Evolutionary conservation across 768 basidiomycete genomes (phyloP).

Genomic region (Auriscalpium orientale): DNA sequence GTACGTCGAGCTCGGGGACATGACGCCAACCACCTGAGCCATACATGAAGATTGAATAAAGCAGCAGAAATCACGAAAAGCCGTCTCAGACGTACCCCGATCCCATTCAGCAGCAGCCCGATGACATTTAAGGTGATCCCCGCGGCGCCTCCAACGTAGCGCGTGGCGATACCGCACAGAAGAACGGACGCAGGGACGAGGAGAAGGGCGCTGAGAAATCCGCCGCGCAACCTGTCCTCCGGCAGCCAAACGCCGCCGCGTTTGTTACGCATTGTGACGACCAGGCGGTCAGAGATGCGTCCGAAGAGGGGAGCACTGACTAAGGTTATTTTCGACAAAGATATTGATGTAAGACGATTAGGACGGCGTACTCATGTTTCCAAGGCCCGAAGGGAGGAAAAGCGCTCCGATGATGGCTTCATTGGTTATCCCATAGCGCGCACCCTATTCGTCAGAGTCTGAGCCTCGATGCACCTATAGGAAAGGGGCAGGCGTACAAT

Average conservation of each 20-base stretch:
- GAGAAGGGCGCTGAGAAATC: conserved; percentile 36
- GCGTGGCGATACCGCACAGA: conserved; percentile 40
- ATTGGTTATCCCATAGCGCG: conserved; percentile 46
- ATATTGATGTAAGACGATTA: background rate
- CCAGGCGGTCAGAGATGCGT: conserved; percentile 46
- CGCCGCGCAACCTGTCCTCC: conserved; percentile 57
- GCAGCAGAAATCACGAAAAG: background rate
- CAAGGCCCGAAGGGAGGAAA: conserved; percentile 51
- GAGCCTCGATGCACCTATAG: too few relatives aligned
- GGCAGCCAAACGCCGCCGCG: conserved; percentile 57
- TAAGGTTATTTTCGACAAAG: conserved; percentile 15
- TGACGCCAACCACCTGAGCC: conserved; percentile 44
- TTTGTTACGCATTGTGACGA: conserved; percentile 40
- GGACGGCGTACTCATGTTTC: conserved; percentile 42
- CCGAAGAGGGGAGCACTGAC: conserved; percentile 58
- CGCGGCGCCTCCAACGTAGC: conserved; percentile 38
- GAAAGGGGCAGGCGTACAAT: conserved; percentile 34
- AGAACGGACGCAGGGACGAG: conserved; percentile 48
- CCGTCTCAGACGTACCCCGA: conserved; percentile 43
- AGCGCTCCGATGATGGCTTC: conserved; percentile 51
- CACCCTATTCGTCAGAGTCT: conserved; percentile 34
- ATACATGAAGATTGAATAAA: background rate
- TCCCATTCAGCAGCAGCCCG: conserved; percentile 54
- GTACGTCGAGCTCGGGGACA: conserved; percentile 50
- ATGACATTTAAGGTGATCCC: conserved; percentile 46